A percentile compares a stretch with the other conserved stretches of the same genome.
Conservation (phyloP, 2,329 filamentous ascomycete species). For the Sporothrix luriei region DNA sequence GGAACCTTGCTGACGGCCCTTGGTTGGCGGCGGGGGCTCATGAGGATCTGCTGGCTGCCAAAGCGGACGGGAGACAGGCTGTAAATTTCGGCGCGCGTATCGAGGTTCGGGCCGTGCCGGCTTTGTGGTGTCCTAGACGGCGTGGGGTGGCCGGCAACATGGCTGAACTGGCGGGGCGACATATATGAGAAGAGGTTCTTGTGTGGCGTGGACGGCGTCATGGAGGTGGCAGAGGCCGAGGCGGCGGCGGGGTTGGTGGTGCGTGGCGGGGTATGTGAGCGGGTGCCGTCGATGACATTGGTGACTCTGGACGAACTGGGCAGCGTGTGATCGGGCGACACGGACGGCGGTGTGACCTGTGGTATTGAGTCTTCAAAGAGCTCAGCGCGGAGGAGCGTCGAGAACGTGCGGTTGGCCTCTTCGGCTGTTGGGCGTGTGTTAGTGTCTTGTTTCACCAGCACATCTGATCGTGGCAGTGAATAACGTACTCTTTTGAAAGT, state of each 20-base stretch:
- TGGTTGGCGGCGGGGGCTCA: conserved; percentile 86
- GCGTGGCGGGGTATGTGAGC: conserved; percentile 76
- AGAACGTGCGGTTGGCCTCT: conserved; percentile 93
- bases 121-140: conserved; percentile 88
- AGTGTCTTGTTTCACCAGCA: background rate
- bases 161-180: conserved; percentile 70
- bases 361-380: conserved; percentile 90
- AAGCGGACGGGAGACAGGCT: conserved; percentile 92
- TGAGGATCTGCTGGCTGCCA: conserved; percentile 88
- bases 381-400: conserved; percentile 81
- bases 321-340: conserved; percentile 61
- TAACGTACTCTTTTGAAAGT: conserved; percentile 84
- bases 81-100: conserved; percentile 90
- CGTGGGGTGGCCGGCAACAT: conserved; percentile 78
- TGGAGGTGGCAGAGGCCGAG: conserved; percentile 63
- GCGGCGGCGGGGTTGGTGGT: conserved; percentile 32
- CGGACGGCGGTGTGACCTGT: conserved; percentile 68
- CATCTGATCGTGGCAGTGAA: background rate
- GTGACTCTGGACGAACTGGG: conserved; percentile 56
- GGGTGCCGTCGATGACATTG: conserved; percentile 64
- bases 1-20: conserved; percentile 93
- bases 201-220: conserved; percentile 92
- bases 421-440: conserved; percentile 59
- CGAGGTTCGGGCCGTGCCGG: conserved; percentile 82
- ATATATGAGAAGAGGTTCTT: conserved; percentile 96